Evolutionary conservation across 2,329 filamentous ascomycete species (phyloP), one percentile per base, ranked within the genome.

Genomic region (Aureobasidium sp.): DNA sequence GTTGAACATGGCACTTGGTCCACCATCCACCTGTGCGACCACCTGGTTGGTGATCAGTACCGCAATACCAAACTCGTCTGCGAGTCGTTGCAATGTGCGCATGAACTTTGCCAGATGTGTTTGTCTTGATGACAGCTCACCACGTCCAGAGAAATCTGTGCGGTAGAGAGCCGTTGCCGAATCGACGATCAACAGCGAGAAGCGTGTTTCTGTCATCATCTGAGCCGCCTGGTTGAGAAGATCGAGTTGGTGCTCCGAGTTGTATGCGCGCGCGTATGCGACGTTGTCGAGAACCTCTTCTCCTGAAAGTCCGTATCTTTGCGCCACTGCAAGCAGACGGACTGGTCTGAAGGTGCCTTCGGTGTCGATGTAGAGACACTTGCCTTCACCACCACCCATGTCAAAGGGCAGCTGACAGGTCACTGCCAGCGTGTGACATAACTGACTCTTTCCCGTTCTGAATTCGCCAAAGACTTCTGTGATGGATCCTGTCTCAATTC

Each of bases 151-250:
- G 76, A 97, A 99, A 72, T 99, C 94, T 0, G 94, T 99, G 67
- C 94, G 87, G 76, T 99, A 99, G 2, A 99, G 83, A 2, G 93
- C 88, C 0, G 94, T 99, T 15, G 95, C 95, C 62, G 91, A 96
- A 76, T 99, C 94, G 62, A 99, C 94, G 53, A 99, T 87, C 55
- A 99, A 85, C 9, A 99, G 83, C 3, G 94, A 97, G 75, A 99
- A 99, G 4, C 94, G 87, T 0, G 94, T 99, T 78, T 99, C 95
- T 63, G 92, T 97, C 95, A 99, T 99, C 94, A 99, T 99, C 65
- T 91, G 87, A 2, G 94, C 89, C 3, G 94, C 95, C 75, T 97
- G 93, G 70, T 94, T 94, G 65, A 99, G 85, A 8, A 99, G 82
- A 73, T 96, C 91, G 56, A 99, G 84, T 75, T 99, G 94, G 75